Evolutionary conservation across 768 basidiomycete genomes (phyloP).

Genomic region (Candolleomyces eurysporus): DNA sequence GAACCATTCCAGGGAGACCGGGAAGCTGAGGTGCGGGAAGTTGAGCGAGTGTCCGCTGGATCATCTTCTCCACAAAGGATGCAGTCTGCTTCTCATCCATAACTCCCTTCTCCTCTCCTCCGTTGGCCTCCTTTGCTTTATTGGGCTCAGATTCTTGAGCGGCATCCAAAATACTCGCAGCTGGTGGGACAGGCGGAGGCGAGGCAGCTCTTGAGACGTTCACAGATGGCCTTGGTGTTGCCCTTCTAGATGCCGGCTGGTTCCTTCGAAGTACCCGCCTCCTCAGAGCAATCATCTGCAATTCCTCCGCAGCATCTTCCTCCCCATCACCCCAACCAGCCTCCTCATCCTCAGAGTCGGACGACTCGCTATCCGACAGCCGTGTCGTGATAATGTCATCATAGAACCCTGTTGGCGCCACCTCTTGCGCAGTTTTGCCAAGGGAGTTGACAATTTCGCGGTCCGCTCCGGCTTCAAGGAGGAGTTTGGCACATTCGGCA

Average conservation of each 20-base stretch:
- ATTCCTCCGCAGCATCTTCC: constrained; percentile 19
- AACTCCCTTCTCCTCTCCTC: constrained; percentile 22
- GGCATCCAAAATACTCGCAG: not conserved
- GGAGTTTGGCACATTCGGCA: constrained; percentile 56
- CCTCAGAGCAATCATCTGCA: constrained; percentile 31
- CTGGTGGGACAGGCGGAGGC: constrained; percentile 22
- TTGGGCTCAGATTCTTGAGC: not conserved
- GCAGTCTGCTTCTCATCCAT: constrained; percentile 48
- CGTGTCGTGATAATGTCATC: constrained; percentile 26
- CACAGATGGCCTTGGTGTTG: constrained; percentile 27
- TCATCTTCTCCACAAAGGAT: constrained; percentile 64
- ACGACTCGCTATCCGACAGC: constrained; percentile 16
- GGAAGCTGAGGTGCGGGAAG: constrained; percentile 61
- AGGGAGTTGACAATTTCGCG: constrained; percentile 68
- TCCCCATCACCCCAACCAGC: constrained; percentile 17
- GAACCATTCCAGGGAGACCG: constrained; percentile 66
- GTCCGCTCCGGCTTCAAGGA: constrained; percentile 83
- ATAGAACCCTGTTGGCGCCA: constrained; percentile 47
- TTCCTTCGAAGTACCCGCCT: constrained; percentile 30
- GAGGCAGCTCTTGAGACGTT: constrained; percentile 32
- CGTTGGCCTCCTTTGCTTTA: constrained; percentile 9
- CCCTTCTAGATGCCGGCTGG: constrained; percentile 23
- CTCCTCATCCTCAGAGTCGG: constrained; percentile 59
- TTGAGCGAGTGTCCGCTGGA: constrained; percentile 72
- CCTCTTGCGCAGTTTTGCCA: constrained; percentile 69